Base-by-base conservation (phyloP, 805 yeast species). In the Pichia occidentalis region DNA sequence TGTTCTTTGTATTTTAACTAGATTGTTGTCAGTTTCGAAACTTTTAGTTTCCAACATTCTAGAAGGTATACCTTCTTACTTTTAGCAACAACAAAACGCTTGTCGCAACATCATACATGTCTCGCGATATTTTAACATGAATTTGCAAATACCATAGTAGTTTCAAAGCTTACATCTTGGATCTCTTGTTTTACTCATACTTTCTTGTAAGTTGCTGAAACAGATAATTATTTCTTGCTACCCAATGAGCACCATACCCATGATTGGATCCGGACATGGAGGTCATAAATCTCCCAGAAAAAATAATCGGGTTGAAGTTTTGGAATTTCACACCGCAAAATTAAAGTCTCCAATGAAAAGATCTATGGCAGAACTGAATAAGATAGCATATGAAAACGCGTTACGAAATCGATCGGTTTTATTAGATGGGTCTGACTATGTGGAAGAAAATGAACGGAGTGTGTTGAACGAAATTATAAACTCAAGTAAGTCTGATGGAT, bases 311-410 rank as follows among this genome's bases (percentile, higher is more conserved):
- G 34, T 58, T 4, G 49, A 45, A 28, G 16, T 25, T 2, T 14
- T 46, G 2, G 44, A 45, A 16, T 34, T 54, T 44, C 5, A 60
- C 39, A 3, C 70, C 67, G 39, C 67, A 65, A 34, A 77, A 73
- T 3, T 72, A 9, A 60, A 61, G 14, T 67, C 74, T 10, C 78
- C 77, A 4, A 16, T 34, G 24, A 60, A 57, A 24, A 46, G 77
- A 46, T 42, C 64, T 1, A 47, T 56, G 41, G 51, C 51, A 1
- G 70, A 62, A 7, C 44, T 64, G 28, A 73, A 75, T 39, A 52
- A 55, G 29, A 63, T 73, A 2, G 83, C 83, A 2, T 52, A 71
- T 19, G 67, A 67, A 45, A 54, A 70, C 40, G 77, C 83, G 0
- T 54, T 63, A 43, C 54, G 31, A 4, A 24, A 45, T 11, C 28